Evolutionary conservation across 768 basidiomycete species (phyloP).

Genomic region (Steccherinum ochraceum): DNA sequence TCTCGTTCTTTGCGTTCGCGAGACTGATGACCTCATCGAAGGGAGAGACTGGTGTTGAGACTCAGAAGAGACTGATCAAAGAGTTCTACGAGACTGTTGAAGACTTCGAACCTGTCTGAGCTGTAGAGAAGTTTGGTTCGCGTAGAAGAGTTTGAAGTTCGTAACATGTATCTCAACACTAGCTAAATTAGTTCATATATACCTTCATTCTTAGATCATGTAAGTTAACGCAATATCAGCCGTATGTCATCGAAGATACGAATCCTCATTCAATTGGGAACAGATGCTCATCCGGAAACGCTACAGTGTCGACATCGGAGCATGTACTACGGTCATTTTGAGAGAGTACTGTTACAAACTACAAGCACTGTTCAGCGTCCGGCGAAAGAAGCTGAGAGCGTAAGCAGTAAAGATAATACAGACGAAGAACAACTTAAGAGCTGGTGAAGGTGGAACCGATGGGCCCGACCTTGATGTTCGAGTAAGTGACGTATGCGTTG

Average conservation of each 20-base stretch:
- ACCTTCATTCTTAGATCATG: too few relatives aligned
- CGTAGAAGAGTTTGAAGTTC: too few relatives aligned
- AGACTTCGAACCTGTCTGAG: slow-evolving; percentile 53
- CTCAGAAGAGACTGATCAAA: slow-evolving; percentile 72
- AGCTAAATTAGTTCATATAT: too few relatives aligned
- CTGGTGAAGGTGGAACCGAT: slow-evolving; percentile 38
- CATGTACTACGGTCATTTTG: not conserved
- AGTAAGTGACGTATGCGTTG: slow-evolving; percentile 41
- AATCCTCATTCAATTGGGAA: not conserved
- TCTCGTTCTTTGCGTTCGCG: slow-evolving; percentile 1
- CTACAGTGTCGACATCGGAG: not conserved
- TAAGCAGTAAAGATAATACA: not conserved
- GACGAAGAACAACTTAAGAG: too few relatives aligned
- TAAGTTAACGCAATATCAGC: too few relatives aligned
- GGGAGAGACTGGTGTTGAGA: slow-evolving; percentile 59
- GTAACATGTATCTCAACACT: too few relatives aligned
- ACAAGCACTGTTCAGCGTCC: too few relatives aligned
- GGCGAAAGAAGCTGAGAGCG: too few relatives aligned
- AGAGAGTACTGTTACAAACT: too few relatives aligned
- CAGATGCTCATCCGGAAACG: not conserved
- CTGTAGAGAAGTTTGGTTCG: not conserved
- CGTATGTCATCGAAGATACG: too few relatives aligned
- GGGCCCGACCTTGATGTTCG: slow-evolving; percentile 48
- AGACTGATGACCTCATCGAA: slow-evolving; percentile 14
- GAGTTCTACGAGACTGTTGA: slow-evolving; percentile 85